These are phyloP conservation scores for Beauveria medogensis DNA, from an alignment of 2,329 filamentous ascomycete genomes.

Conservation along the genomic window DNA sequence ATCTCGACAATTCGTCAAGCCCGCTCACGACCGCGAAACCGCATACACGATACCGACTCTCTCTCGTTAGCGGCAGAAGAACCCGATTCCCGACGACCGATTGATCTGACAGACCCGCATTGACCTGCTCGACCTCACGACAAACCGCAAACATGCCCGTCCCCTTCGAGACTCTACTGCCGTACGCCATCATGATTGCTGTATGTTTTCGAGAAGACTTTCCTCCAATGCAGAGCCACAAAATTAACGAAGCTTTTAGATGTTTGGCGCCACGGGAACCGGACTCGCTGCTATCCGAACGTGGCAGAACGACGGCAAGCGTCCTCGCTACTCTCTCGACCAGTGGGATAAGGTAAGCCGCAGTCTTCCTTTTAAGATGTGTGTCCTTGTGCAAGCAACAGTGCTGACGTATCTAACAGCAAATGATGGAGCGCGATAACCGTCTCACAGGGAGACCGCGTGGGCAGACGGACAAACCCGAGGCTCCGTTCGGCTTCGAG, in stretches of 20 bases:
- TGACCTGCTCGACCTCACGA: constrained; percentile 23
- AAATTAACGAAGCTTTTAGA: constrained; percentile 34
- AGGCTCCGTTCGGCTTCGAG: constrained; percentile 52
- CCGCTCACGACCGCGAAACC: neutral
- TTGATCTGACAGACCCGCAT: neutral
- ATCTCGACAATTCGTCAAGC: constrained; percentile 6
- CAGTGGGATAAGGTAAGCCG: constrained; percentile 53
- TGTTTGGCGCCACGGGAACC: constrained; percentile 54
- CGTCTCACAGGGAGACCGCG: constrained; percentile 51
- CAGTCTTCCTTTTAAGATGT: neutral
- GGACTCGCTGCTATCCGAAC: constrained; percentile 49
- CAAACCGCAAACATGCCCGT: constrained; percentile 43
- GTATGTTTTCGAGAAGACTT: constrained; percentile 33
- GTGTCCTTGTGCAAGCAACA: too few relatives aligned
- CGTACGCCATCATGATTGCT: constrained; percentile 55
- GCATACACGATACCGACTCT: neutral
- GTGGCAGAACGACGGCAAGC: constrained; percentile 53
- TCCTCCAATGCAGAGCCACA: neutral
- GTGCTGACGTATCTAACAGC: constrained; percentile 33
- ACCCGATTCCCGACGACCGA: neutral
- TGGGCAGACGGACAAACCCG: constrained; percentile 48
- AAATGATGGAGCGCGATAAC: constrained; percentile 60
- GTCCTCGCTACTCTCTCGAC: constrained; percentile 51
- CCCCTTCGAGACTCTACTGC: constrained; percentile 56
- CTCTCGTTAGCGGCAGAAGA: neutral